Conservation (phyloP, 805 yeast species). For the Cyberlindnera mycetangii region DNA sequence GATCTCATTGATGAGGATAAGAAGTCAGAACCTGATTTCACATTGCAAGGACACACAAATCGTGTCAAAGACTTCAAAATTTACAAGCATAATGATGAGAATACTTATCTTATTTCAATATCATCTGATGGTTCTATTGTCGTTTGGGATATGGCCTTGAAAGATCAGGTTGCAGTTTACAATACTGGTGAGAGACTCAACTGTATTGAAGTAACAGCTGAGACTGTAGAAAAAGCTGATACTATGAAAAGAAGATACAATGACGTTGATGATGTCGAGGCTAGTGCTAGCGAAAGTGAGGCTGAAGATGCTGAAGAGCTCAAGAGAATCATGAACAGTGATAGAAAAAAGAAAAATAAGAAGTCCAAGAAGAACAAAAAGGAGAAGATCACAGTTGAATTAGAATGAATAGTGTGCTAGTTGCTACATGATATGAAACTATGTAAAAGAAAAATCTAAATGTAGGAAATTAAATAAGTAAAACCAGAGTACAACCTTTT, state of each 20-base stretch:
- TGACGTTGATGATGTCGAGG: conserved; percentile 33
- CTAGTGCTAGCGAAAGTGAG: conserved; percentile 64
- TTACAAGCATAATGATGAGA: conserved; percentile 36
- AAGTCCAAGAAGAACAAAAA: conserved; percentile 42
- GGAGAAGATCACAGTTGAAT: conserved; percentile 51
- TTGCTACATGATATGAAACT: background rate
- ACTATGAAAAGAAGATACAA: conserved; percentile 61
- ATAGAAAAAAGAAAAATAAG: conserved; percentile 35
- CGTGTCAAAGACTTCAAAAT: conserved; percentile 79
- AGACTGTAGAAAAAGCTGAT: conserved; percentile 67
- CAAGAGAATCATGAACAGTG: conserved; percentile 47
- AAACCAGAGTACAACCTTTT: background rate
- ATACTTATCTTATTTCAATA: conserved; percentile 66
- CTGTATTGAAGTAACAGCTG: conserved; percentile 76
- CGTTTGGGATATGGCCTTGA: conserved; percentile 71
- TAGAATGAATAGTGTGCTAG: conserved; percentile 37
- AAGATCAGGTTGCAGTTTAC: conserved; percentile 87
- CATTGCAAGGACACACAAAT: conserved; percentile 75
- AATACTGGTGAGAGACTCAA: conserved; percentile 88
- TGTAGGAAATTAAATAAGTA: too few species aligned
- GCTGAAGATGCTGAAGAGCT: conserved; percentile 70
- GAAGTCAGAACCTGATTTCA: conserved; percentile 46
- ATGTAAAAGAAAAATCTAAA: too few species aligned
- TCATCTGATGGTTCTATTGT: conserved; percentile 94
- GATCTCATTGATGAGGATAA: conserved; percentile 32